Percentiles rank a stretch among this genome's conserved stretches.
phyloP scores from a whole-genome alignment of 495 filamentous ascomycete genomes.

The Staphylotrichum tortipilum region DNA sequence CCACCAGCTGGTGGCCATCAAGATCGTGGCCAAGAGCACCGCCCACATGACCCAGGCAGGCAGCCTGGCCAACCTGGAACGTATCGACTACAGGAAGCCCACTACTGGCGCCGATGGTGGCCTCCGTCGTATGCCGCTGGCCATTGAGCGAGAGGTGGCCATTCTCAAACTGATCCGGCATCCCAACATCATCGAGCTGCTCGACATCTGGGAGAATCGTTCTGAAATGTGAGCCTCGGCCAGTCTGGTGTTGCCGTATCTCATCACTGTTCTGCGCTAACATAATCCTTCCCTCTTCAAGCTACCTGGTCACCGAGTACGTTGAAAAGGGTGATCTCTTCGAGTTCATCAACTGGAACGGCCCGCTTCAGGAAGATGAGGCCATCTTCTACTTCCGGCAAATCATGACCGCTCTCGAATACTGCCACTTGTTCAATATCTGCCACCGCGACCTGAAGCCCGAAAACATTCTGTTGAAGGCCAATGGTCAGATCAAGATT shows the following conservation, averaged over 20 bases:
- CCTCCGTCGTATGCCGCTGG: conserved; percentile 65
- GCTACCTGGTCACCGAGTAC: conserved; percentile 95
- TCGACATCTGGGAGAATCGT: conserved; percentile 94
- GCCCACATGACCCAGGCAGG: conserved; percentile 63
- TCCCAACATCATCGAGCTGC: conserved; percentile 80
- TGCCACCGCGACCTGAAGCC: conserved; percentile 95
- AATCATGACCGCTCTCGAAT: conserved; percentile 82
- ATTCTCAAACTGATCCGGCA: conserved; percentile 96
- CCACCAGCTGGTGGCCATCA: conserved; percentile 74
- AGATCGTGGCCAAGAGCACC: conserved; percentile 77
- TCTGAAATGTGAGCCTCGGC: conserved; percentile 68
- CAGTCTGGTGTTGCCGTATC: neutral
- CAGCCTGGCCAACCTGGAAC: conserved; percentile 66
- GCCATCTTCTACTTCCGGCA: conserved; percentile 83
- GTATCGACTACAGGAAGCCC: conserved; percentile 33
- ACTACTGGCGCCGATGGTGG: conserved; percentile 38
- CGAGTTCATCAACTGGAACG: conserved; percentile 60
- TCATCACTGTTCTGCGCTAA: conserved; percentile 19
- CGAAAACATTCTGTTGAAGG: conserved; percentile 86
- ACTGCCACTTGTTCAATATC: conserved; percentile 87
- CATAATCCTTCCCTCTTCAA: conserved; percentile 35
- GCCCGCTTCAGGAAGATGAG: conserved; percentile 64
- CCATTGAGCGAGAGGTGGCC: conserved; percentile 84
- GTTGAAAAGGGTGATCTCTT: conserved; percentile 89
- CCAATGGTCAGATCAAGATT: conserved; percentile 67